Base-by-base conservation (phyloP, 495 filamentous ascomycete species). In the Penicillium cinerascens region DNA sequence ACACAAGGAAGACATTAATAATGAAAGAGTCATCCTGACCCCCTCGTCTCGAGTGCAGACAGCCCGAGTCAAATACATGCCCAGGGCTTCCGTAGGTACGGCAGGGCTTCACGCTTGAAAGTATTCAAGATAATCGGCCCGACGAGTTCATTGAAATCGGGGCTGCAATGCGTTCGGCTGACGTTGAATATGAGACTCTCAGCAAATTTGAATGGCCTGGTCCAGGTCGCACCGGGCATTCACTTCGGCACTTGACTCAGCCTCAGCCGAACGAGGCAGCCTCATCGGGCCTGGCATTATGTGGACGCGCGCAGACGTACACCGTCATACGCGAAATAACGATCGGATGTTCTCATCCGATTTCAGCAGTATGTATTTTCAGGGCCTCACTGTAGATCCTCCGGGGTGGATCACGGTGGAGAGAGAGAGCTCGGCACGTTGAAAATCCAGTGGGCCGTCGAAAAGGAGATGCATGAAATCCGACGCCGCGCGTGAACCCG, bases 371-470 rank as follows among this genome's bases (percentile, higher is more conserved):
- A 10, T 33, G 11, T 33, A 13, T 13, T 2, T 33, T 15, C 29
- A 33, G 29, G 8, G 29, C 29, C 8, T 33, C 23, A 39, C 9
- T 38, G 40, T 48, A 29, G 45, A 49, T 54, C 51, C 26, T 47
- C 37, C 13, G 21, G 51, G 47, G 51, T 44, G 44, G 51, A 36
- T 25, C 23, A 15, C 17, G 26, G 49, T 51, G 49, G 49, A 44
- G 47, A 35, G 26, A 11, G 27, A 21, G n/a, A 33, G 29, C 26
- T 23, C 35, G 33, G 39, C 44, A 54, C n/a, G 7, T 13, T 23
- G n/a, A 40, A 54, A 42, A 54, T 38, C 38, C 10, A 45, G 44
- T 54, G 51, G 51, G 21, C 20, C 44, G 20, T 48, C 49, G 29
- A 18, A 22, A 22, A 21, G 18, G 40, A 22, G 6, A 47, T 22